Percentiles rank a stretch among this genome's conserved stretches.
These are phyloP conservation scores for Fraxinus floribunda DNA, from an alignment of 305 asterid species.

Conservation along the genomic window DNA sequence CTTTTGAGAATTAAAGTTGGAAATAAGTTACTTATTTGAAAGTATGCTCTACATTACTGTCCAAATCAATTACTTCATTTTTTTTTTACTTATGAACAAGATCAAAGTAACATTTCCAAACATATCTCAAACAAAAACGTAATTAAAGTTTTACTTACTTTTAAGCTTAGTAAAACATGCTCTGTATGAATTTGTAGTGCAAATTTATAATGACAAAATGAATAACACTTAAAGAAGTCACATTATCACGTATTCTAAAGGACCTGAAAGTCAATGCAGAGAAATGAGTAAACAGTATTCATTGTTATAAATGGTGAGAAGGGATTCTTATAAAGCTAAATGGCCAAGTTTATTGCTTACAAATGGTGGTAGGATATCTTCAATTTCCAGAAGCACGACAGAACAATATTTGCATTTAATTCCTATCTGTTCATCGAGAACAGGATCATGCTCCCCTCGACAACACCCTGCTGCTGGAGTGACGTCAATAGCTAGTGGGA, in stretches of 20 bases:
- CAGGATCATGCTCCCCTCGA: conserved; percentile 48
- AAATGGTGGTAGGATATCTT: conserved; percentile 57
- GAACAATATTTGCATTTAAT: conserved; percentile 49
- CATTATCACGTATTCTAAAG: not conserved
- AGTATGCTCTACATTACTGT: not conserved
- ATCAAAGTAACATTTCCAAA: not conserved
- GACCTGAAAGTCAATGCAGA: not conserved
- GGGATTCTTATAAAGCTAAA: not conserved
- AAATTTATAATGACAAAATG: no score
- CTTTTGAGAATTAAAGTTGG: not conserved
- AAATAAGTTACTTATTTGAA: not conserved
- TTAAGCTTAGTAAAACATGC: not conserved
- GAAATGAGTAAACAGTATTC: not conserved
- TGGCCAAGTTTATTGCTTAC: conserved; percentile 38
- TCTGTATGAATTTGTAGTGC: not conserved
- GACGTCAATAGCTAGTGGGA: conserved; percentile 17
- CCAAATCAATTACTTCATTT: not conserved
- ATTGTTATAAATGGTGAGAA: not conserved
- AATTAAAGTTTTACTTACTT: not conserved
- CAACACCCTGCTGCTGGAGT: conserved; percentile 41
- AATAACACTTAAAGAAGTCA: not conserved
- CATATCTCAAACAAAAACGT: not conserved
- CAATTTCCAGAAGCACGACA: conserved; percentile 47
- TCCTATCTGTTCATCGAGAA: conserved; percentile 70
- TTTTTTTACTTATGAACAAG: not conserved